Evolutionary conservation across 257 asterid species (phyloP), one percentile per base, ranked within the genome.

Genomic region (Solanum sparsipilum): DNA sequence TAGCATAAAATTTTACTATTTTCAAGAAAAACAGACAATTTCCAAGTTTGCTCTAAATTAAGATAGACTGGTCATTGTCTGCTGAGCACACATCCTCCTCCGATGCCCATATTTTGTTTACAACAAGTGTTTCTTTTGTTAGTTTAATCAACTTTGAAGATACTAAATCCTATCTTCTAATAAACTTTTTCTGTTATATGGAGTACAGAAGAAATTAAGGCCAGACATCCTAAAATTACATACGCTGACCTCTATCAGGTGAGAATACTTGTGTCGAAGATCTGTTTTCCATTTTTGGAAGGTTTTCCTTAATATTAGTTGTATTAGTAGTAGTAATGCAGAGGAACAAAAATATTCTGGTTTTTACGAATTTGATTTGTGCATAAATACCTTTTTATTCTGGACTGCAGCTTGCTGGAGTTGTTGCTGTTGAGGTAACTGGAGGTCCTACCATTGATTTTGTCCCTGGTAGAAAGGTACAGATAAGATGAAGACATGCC

Each of bases 241-340:
- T 95, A 96, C 88, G 98, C 98, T 84, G 99, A 96, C 88, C 95
- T 95, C 91, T 95, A 94, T 92, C 99, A 95, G 98, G 99, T 95
- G 88, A 88, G 48, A 41, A 48, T 88, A 60, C 27, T 87, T 84
- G 27, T 44, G 67, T 41, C 38, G 6, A 27, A 5, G 2, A 81
- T 29, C 7, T 48, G 27, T 81, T 78, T 27, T 15, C 27, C 41
- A 81, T 48, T 27, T 79, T 79, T n/a, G 36, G 15, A 27, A 15
- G 65, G 67, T 79, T 79, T n/a, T 9, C 25, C 13, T 79, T 27
- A 79, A 44, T 41, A 15, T 13, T 25, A 41, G 38, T 41, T 79
- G 85, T 48, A 31, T 48, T 29, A 29, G 11, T 29, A 29, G 85
- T 29, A 79, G 52, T 36, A 21, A 79, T 27, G 38, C 39, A 27